A percentile compares a stretch with the other conserved stretches of the same genome.
phyloP scores from a whole-genome alignment of 768 basidiomycete genomes.

The Hypholoma sublateritium region DNA sequence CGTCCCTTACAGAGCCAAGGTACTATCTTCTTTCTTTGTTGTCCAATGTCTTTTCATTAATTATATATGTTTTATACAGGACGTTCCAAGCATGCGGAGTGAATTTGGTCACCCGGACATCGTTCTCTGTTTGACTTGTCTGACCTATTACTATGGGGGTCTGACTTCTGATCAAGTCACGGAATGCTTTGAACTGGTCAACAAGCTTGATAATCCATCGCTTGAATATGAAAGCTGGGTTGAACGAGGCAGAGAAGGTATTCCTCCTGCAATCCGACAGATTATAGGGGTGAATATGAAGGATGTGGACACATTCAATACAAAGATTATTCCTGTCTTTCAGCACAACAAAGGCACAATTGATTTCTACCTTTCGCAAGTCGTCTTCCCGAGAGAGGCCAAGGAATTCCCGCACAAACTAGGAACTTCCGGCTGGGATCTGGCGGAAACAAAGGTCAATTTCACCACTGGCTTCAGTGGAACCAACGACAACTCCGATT shows the following conservation, averaged over 20 bases:
- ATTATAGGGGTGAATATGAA: constrained; percentile 42
- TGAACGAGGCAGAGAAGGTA: constrained; percentile 4
- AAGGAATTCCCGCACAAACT: constrained; percentile 48
- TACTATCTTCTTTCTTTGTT: not conserved
- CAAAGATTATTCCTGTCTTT: constrained; percentile 33
- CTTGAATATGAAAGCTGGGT: constrained; percentile 43
- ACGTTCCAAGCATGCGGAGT: constrained; percentile 42
- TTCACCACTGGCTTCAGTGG: constrained; percentile 54
- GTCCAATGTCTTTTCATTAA: not conserved
- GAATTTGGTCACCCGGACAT: constrained; percentile 58
- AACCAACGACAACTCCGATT: constrained; percentile 48
- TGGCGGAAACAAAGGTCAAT: constrained; percentile 35
- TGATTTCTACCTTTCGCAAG: constrained; percentile 44
- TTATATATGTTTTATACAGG: constrained; percentile 24
- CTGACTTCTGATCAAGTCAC: constrained; percentile 37
- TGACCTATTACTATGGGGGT: constrained; percentile 51
- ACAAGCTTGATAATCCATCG: constrained; percentile 39
- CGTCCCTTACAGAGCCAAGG: constrained; percentile 51
- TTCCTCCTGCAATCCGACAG: constrained; percentile 30
- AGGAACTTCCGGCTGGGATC: constrained; percentile 53
- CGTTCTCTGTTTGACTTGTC: constrained; percentile 42
- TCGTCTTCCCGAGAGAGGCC: constrained; percentile 51
- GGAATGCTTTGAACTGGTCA: constrained; percentile 35
- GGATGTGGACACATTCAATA: constrained; percentile 19
- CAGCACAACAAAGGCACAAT: constrained; percentile 35